These are phyloP conservation scores for Mycena galericulata DNA, from an alignment of 768 basidiomycete genomes.

Conservation along the genomic window DNA sequence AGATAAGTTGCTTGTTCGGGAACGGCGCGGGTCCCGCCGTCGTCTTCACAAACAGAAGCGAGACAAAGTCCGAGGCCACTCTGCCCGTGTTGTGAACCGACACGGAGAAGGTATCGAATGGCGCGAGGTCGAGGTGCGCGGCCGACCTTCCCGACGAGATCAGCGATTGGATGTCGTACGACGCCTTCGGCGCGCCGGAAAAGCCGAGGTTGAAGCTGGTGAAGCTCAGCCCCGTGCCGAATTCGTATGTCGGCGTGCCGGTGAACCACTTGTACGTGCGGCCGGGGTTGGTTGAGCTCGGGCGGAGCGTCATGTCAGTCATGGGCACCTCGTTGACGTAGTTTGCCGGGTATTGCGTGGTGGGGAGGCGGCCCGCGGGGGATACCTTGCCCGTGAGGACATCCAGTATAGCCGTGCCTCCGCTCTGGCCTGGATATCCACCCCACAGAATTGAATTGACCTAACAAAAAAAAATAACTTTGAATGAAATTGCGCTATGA, in stretches of 20 bases:
- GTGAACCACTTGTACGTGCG: conserved; percentile 72
- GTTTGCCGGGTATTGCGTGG: conserved; percentile 65
- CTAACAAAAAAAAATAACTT: neutral
- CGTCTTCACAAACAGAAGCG: conserved; percentile 63
- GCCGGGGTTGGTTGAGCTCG: conserved; percentile 61
- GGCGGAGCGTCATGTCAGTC: conserved; percentile 70
- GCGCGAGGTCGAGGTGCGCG: conserved; percentile 53
- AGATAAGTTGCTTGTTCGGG: conserved; percentile 64
- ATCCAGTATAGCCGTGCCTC: conserved; percentile 65
- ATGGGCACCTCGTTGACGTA: conserved; percentile 62
- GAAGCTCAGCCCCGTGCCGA: conserved; percentile 67
- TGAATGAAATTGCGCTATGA: conserved; percentile 26
- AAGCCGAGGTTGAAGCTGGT: conserved; percentile 61
- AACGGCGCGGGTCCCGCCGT: conserved; percentile 61
- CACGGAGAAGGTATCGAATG: conserved; percentile 63
- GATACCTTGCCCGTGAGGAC: conserved; percentile 63
- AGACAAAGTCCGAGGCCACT: conserved; percentile 65
- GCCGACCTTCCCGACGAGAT: conserved; percentile 40
- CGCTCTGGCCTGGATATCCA: conserved; percentile 57
- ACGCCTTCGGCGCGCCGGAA: conserved; percentile 46
- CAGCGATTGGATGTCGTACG: conserved; percentile 57
- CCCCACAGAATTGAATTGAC: conserved; percentile 68
- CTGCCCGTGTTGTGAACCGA: conserved; percentile 61
- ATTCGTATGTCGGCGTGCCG: conserved; percentile 62
- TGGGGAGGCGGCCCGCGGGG: conserved; percentile 66